A percentile compares a stretch with the other conserved stretches of the same genome.
Evolutionary conservation across 2,329 filamentous ascomycete species (phyloP).

Genomic region (Aaosphaeria pasadenensis): DNA sequence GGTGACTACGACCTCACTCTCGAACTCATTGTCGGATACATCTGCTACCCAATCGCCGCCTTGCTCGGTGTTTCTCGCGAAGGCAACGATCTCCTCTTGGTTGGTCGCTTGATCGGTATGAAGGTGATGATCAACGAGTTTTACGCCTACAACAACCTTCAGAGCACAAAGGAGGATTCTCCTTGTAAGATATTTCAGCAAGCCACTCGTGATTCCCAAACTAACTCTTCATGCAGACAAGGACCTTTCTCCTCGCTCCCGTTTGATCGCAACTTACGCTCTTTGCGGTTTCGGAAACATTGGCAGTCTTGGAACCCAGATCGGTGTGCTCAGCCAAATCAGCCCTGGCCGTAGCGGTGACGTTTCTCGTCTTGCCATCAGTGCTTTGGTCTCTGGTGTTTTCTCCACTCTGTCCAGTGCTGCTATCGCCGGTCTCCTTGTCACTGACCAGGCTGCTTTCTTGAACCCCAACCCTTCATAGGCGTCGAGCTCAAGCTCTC

Average conservation of each 20-base stretch:
- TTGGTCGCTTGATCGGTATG: conserved; percentile 74
- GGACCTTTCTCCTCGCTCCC: conserved; percentile 64
- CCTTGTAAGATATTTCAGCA: too few relatives aligned
- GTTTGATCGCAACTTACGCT: conserved; percentile 81
- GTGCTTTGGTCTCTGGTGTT: conserved; percentile 74
- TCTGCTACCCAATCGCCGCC: conserved; percentile 76
- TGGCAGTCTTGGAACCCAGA: conserved; percentile 82
- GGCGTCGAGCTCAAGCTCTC: background rate
- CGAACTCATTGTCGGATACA: conserved; percentile 71
- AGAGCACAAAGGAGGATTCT: conserved; percentile 46
- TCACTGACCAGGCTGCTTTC: conserved; percentile 22
- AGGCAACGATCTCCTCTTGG: conserved; percentile 61
- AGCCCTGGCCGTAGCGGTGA: conserved; percentile 71
- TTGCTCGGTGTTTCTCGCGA: conserved; percentile 71
- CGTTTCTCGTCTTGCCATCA: conserved; percentile 71
- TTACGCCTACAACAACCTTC: conserved; percentile 64
- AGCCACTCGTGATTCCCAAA: too few relatives aligned
- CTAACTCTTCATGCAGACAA: conserved; percentile 31
- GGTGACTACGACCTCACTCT: conserved; percentile 66
- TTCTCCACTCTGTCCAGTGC: conserved; percentile 77
- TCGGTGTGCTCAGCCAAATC: conserved; percentile 81
- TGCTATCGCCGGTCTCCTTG: conserved; percentile 56
- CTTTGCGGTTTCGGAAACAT: conserved; percentile 78
- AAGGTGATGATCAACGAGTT: conserved; percentile 89
- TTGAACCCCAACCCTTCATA: background rate